Conservation (phyloP, 768 basidiomycete species). For the Auricularia heimuer region DNA sequence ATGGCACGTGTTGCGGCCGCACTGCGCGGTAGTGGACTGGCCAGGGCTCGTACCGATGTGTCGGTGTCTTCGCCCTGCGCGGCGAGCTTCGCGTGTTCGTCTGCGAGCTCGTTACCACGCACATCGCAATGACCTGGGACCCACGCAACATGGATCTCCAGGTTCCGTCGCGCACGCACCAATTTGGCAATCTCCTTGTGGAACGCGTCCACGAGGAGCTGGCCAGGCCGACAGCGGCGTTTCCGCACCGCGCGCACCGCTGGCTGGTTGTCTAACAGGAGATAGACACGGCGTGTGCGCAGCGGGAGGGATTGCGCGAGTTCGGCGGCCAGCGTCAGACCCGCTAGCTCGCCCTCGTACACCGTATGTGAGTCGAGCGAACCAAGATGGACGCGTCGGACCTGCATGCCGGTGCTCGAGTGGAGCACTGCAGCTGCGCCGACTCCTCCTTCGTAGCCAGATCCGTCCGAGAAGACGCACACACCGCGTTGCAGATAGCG, state of each 20-base stretch:
- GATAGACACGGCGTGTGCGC: no score
- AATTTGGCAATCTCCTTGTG: background rate
- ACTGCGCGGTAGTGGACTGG: background rate
- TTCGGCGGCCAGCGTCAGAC: background rate
- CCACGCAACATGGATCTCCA: background rate
- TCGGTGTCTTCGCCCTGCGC: background rate
- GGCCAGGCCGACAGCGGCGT: background rate
- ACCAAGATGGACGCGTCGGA: background rate
- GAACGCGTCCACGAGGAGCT: background rate
- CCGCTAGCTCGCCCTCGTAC: background rate
- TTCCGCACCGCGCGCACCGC: background rate
- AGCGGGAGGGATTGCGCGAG: background rate
- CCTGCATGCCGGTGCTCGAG: no score
- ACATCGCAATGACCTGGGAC: background rate
- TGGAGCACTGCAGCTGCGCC: no score
- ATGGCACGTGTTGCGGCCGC: background rate
- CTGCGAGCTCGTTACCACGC: background rate
- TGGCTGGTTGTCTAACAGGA: conserved; percentile 1
- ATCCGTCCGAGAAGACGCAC: conserved; percentile 5
- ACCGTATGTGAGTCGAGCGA: background rate
- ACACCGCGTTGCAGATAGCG: no score
- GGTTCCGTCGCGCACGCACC: background rate
- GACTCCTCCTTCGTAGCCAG: background rate
- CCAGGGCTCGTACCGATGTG: background rate
- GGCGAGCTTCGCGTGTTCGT: conserved; percentile 1